phyloP scores from a whole-genome alignment of 768 basidiomycete genomes.

The Coprinopsis strossmayeri region DNA sequence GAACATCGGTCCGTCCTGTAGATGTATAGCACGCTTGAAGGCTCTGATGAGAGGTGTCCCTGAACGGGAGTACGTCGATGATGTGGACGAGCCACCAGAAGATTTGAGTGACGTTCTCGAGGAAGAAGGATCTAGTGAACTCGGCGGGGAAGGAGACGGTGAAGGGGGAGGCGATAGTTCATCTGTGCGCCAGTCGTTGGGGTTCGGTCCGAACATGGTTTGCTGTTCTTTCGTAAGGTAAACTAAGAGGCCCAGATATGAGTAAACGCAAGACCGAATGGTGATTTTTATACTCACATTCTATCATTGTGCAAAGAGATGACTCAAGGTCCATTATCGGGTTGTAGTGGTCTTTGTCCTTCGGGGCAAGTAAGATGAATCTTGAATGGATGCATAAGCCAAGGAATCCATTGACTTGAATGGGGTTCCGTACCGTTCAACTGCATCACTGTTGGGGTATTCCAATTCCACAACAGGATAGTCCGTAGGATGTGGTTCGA shows the following conservation, averaged over 20 bases:
- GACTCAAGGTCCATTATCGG: slow-evolving; percentile 76
- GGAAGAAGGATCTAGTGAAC: slow-evolving; percentile 26
- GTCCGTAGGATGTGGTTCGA: slow-evolving; percentile 52
- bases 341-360: slow-evolving; percentile 83
- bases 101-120: slow-evolving; percentile 20
- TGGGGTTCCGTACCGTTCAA: slow-evolving; percentile 49
- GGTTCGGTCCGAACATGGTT: slow-evolving; percentile 60
- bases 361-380: slow-evolving; percentile 72
- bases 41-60: slow-evolving; percentile 40
- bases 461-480: slow-evolving; percentile 70
- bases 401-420: not conserved
- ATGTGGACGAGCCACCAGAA: slow-evolving; percentile 19
- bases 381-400: slow-evolving; percentile 26
- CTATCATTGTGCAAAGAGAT: slow-evolving; percentile 64
- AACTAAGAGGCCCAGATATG: slow-evolving; percentile 31
- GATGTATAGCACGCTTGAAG: slow-evolving; percentile 64
- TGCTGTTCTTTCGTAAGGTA: slow-evolving; percentile 66
- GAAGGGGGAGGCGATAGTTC: slow-evolving; percentile 28
- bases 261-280: not conserved
- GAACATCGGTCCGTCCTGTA: slow-evolving; percentile 68
- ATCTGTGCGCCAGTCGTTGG: slow-evolving; percentile 39
- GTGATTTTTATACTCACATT: slow-evolving; percentile 39
- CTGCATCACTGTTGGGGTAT: slow-evolving; percentile 66
- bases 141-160: slow-evolving; percentile 33
- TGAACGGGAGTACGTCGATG: slow-evolving; percentile 26